These are phyloP conservation scores for Phlebiopsis flavidoalba DNA, from an alignment of 768 basidiomycete species.

Conservation along the genomic window DNA sequence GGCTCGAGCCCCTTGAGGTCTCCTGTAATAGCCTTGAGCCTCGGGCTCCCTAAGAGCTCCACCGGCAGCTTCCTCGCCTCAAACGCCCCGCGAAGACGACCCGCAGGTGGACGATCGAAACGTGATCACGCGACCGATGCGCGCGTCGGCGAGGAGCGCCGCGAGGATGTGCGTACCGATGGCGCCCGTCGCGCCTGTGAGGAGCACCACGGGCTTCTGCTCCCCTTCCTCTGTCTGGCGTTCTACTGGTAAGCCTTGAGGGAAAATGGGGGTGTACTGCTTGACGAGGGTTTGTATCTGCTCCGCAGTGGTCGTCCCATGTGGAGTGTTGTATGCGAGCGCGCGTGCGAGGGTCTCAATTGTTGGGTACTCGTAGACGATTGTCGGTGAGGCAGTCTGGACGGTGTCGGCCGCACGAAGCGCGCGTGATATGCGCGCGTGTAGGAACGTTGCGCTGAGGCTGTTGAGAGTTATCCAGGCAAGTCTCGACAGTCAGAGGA, in stretches of 20 bases:
- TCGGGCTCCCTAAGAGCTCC: neutral
- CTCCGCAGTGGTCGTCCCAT: neutral
- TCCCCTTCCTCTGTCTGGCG: neutral
- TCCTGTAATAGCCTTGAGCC: neutral
- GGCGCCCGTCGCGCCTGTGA: slow-evolving; percentile 11
- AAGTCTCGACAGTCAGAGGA: neutral
- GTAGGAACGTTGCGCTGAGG: slow-evolving; percentile 11
- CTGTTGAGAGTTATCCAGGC: neutral
- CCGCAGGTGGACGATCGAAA: neutral
- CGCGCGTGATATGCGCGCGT: neutral
- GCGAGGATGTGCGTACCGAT: slow-evolving; percentile 12
- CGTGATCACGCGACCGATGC: slow-evolving; percentile 1
- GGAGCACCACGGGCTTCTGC: neutral
- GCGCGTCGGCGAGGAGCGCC: neutral
- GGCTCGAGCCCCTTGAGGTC: neutral
- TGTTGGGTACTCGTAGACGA: slow-evolving; percentile 7
- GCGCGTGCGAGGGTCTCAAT: slow-evolving; percentile 2
- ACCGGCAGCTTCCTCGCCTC: neutral
- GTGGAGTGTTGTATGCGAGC: neutral
- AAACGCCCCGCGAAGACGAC: neutral
- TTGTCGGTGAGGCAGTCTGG: neutral
- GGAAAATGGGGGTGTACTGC: slow-evolving; percentile 6
- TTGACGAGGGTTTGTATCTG: neutral
- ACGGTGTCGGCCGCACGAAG: neutral
- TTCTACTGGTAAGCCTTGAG: neutral